A percentile compares a stretch with the other conserved stretches of the same genome.
Evolutionary conservation across 768 basidiomycete species (phyloP).

Genomic region (Tephrocybe sp.): DNA sequence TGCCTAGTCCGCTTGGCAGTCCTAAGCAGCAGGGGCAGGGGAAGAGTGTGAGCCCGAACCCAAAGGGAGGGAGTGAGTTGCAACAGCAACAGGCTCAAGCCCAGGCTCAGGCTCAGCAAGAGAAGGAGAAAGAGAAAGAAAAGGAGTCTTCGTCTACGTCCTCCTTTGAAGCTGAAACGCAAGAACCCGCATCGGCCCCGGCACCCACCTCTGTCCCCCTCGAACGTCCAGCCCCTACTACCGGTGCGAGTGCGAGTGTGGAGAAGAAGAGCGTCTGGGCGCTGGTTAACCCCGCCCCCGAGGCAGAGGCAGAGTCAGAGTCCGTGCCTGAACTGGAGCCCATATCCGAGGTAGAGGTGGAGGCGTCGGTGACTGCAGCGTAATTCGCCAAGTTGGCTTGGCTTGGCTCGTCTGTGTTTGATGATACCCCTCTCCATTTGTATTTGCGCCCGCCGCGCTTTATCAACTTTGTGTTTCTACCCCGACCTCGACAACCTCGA

Average conservation of each 20-base stretch:
- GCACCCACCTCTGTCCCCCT: neutral
- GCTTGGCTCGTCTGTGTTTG: no score
- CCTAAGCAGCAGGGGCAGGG: slow-evolving; percentile 5
- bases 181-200: neutral
- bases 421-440: no score
- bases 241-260: neutral
- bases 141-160: slow-evolving; percentile 1
- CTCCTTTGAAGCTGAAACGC: neutral
- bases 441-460: no score
- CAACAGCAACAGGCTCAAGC: neutral
- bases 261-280: slow-evolving; percentile 7
- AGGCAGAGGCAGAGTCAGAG: neutral
- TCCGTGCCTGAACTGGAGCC: neutral
- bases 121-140: neutral
- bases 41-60: slow-evolving; percentile 1
- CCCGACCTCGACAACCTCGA: no score
- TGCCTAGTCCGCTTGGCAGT: slow-evolving; percentile 13
- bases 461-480: no score
- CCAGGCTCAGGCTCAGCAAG: neutral
- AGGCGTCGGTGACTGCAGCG: neutral
- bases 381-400: no score
- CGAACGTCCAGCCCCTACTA: neutral
- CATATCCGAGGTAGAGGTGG: neutral
- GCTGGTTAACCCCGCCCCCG: neutral
- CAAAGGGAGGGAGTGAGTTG: neutral